A percentile compares a stretch with the other conserved stretches of the same genome.
phyloP scores from a whole-genome alignment of 2,329 filamentous ascomycete genomes.

The Zymoseptoria brevis region DNA sequence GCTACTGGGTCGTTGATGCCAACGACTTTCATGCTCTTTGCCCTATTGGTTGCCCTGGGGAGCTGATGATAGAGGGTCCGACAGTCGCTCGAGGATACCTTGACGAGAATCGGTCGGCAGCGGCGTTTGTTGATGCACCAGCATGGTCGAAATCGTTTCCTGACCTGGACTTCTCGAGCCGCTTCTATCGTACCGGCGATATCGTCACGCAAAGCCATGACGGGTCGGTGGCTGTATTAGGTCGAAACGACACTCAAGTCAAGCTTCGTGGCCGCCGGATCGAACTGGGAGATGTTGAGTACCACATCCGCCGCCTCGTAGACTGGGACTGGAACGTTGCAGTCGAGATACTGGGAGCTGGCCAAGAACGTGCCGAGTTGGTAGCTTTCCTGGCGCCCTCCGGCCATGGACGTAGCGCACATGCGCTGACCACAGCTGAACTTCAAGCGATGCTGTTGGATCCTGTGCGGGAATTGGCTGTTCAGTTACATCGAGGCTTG shows the following conservation, averaged over 20 bases:
- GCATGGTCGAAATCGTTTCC: not conserved
- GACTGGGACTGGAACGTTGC: not conserved
- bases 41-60: slow-evolving; percentile 26
- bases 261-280: not conserved
- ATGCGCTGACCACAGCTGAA: not conserved
- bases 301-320: not conserved
- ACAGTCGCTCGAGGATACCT: slow-evolving; percentile 40
- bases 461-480: not conserved
- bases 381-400: not conserved
- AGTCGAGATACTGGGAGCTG: not conserved
- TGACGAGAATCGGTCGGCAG: slow-evolving; percentile 20
- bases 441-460: not conserved
- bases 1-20: slow-evolving; percentile 25
- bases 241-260: not conserved
- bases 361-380: not conserved
- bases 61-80: slow-evolving; percentile 40
- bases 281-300: not conserved
- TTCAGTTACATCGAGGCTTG: not conserved
- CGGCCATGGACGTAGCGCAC: not conserved
- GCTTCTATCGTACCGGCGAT: slow-evolving; percentile 15
- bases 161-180: not conserved
- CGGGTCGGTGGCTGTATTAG: slow-evolving; percentile 6
- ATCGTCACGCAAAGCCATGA: slow-evolving; percentile 15
- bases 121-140: slow-evolving; percentile 21
- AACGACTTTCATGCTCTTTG: slow-evolving; percentile 20